Conservation (phyloP, 1,284 basidiomycete genomes). For the Cerrena zonata region DNA sequence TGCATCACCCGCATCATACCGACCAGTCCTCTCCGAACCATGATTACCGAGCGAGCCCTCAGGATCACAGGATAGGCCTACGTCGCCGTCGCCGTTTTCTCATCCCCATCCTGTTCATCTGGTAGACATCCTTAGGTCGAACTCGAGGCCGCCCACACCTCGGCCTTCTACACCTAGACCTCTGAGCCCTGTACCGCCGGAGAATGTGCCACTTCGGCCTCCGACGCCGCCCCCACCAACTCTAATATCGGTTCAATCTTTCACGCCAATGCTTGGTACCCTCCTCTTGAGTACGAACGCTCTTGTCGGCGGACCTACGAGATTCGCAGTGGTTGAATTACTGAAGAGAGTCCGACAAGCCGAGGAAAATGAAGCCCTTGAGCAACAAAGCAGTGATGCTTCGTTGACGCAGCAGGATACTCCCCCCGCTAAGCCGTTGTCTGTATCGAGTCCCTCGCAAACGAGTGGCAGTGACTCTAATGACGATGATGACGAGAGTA, state of each 20-base stretch:
- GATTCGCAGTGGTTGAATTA: conserved; percentile 75
- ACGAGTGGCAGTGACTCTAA: conserved; percentile 13
- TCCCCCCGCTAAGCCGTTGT: background rate
- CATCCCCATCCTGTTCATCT: background rate
- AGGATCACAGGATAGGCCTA: too few species aligned
- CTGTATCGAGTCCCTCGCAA: background rate
- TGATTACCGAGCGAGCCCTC: background rate
- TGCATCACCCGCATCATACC: background rate
- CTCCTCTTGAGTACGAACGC: conserved; percentile 79
- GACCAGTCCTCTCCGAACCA: background rate
- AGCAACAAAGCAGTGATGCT: conserved; percentile 8
- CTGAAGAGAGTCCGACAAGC: conserved; percentile 58
- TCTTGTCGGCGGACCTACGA: conserved; percentile 67
- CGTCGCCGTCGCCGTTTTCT: background rate
- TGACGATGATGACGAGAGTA: conserved; percentile 27
- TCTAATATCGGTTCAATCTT: conserved; percentile 73
- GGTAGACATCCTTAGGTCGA: conserved; percentile 17
- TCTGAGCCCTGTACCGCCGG: conserved; percentile 8
- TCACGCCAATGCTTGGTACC: conserved; percentile 88
- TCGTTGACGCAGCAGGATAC: background rate
- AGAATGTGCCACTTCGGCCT: conserved; percentile 14
- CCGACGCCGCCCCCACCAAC: conserved; percentile 25
- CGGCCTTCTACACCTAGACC: conserved; percentile 1
- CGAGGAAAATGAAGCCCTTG: conserved; percentile 25
- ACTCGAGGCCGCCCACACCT: conserved; percentile 19